These are phyloP conservation scores for Globisporangium canariense DNA, from an alignment of 352 stramenopile genomes.

Conservation along the genomic window DNA sequence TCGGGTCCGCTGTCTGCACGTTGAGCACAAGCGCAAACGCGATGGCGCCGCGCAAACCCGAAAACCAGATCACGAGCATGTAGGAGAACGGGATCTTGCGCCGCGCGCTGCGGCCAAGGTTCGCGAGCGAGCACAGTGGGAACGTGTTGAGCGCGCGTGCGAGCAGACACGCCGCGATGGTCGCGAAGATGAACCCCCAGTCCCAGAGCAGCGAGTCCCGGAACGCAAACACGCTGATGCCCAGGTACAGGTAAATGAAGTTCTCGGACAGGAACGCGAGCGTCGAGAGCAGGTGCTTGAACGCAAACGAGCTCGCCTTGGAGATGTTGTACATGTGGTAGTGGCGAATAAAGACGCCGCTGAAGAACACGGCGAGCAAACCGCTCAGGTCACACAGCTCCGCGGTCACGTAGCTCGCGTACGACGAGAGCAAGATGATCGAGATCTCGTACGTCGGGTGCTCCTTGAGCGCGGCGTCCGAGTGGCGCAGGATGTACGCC, in stretches of 20 bases:
- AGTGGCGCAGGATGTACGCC: slow-evolving; percentile 26
- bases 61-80: slow-evolving; percentile 75
- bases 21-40: slow-evolving; percentile 67
- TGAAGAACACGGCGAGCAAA: slow-evolving; percentile 87
- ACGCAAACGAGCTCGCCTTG: slow-evolving; percentile 27
- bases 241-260: slow-evolving; percentile 54
- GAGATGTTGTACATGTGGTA: slow-evolving; percentile 54
- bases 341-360: slow-evolving; percentile 50
- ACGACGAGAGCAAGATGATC: slow-evolving; percentile 43
- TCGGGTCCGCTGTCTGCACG: slow-evolving; percentile 17
- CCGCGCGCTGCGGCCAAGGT: slow-evolving; percentile 18
- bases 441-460: slow-evolving; percentile 57
- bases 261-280: slow-evolving; percentile 47
- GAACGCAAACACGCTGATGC: slow-evolving; percentile 38
- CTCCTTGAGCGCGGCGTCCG: slow-evolving; percentile 14
- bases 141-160: slow-evolving; percentile 37
- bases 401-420: slow-evolving; percentile 38
- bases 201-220: slow-evolving; percentile 33
- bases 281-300: slow-evolving; percentile 39
- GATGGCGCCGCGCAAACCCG: slow-evolving; percentile 76
- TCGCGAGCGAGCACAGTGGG: slow-evolving; percentile 34
- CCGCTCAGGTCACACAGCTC: slow-evolving; percentile 45
- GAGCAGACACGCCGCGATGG: slow-evolving; percentile 24
- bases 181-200: slow-evolving; percentile 35
- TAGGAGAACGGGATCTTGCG: slow-evolving; percentile 35